phyloP scores from a whole-genome alignment of 139 green algal species.

The Chlorella sp. region DNA sequence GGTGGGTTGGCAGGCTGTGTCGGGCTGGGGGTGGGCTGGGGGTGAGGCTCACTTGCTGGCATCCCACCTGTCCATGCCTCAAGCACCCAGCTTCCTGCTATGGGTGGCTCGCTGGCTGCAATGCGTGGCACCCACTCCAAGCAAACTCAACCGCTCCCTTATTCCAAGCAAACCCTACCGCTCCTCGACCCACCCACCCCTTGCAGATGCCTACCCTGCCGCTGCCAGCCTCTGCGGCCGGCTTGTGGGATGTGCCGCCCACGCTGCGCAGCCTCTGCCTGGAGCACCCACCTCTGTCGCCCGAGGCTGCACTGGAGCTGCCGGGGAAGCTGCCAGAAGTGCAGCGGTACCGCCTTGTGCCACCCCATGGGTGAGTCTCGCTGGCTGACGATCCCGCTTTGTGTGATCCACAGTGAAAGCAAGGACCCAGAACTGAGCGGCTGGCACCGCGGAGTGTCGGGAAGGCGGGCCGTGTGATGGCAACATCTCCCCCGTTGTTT shows the following conservation, averaged over 20 bases:
- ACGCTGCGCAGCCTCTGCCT: background rate
- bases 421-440: no score
- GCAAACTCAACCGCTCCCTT: background rate
- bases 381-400: no score
- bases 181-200: background rate
- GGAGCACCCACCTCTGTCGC: background rate
- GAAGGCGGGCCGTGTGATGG: no score
- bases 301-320: background rate
- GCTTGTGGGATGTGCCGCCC: background rate
- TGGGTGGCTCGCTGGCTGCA: background rate
- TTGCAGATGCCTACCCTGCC: constrained; percentile 1
- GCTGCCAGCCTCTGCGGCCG: background rate
- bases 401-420: no score
- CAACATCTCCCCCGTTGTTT: no score
- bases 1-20: background rate
- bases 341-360: background rate
- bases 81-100: background rate
- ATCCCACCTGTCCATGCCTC: no score
- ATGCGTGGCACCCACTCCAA: background rate
- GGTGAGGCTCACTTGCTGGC: background rate
- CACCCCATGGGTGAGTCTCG: background rate
- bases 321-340: background rate
- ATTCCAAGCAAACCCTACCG: no score
- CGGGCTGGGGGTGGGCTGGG: background rate
- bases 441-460: no score